Percentiles rank a stretch among this genome's conserved stretches.
These are phyloP conservation scores for Zygosaccharomyces pseudobailii DNA, from an alignment of 1,139 yeast genomes.

Conservation along the genomic window DNA sequence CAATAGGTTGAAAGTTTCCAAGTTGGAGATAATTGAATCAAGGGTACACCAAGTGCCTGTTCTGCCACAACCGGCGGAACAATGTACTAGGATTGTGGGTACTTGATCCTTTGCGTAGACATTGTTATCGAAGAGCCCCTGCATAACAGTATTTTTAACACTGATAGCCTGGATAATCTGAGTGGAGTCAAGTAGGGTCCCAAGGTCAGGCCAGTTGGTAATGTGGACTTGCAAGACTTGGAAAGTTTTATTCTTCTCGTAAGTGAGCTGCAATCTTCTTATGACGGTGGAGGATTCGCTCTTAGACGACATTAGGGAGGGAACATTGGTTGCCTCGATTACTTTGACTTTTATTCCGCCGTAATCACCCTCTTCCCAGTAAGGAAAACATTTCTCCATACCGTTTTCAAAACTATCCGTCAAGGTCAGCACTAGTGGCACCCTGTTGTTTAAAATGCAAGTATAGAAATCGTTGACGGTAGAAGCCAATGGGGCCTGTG, in stretches of 20 bases:
- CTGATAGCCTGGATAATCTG: constrained; percentile 34
- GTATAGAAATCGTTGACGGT: constrained; percentile 77
- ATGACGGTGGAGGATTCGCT: constrained; percentile 24
- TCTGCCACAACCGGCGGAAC: constrained; percentile 90
- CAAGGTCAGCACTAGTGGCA: constrained; percentile 62
- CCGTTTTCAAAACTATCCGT: constrained; percentile 57
- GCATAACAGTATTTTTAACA: constrained; percentile 29
- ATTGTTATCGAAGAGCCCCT: constrained; percentile 19
- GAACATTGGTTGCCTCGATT: constrained; percentile 16
- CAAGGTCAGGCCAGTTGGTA: constrained; percentile 77
- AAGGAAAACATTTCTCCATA: constrained; percentile 49
- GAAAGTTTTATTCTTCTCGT: constrained; percentile 26
- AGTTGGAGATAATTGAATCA: constrained; percentile 44
- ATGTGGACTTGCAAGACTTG: constrained; percentile 63
- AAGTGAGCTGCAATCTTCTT: constrained; percentile 38
- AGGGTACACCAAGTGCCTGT: constrained; percentile 81
- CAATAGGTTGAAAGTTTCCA: constrained; percentile 21
- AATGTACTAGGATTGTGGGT: constrained; percentile 62
- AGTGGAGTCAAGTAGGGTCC: constrained; percentile 40
- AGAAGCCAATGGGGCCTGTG: constrained; percentile 75
- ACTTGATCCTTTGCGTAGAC: constrained; percentile 25
- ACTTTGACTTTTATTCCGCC: constrained; percentile 27
- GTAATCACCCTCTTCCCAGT: constrained; percentile 43
- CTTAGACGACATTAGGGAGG: not conserved
- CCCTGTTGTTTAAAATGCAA: constrained; percentile 54